Evolutionary conservation across 805 yeast genomes (phyloP), one percentile per base, ranked within the genome.

Genomic region (Myxozyma sirexii): DNA sequence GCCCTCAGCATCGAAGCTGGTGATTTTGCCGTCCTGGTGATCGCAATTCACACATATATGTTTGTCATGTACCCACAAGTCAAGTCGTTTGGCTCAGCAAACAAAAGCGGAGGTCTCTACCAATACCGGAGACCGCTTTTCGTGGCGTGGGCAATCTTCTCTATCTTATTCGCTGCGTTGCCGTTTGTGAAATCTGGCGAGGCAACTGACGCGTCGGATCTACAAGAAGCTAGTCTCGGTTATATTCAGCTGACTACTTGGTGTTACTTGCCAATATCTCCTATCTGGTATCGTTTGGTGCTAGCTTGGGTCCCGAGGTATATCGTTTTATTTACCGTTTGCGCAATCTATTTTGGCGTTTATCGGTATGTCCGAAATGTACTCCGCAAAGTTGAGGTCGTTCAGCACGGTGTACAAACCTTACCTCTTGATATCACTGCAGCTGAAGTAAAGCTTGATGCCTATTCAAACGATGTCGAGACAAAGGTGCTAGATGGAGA

Each of bases 291-390:
- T 70, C 77, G 90, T 58, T 70, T 87, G 41, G 90, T 78, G 1
- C 74, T 91, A 51, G 82, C 90, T 64, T 92, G 96, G 96, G 85
- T 84, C 1, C 91, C 96, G 12, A 78, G 97, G 51, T 90, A 84
- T 70, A 73, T 82, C 58, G 81, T 91, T 56, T 80, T 88, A 59
- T 70, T 87, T 8, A 69, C 80, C 26, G 88, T 92, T 64, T 68
- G 88, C 37, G 71, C 78, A 2, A 82, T 90, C 47, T 91, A 91
- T 72, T 75, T 82, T 51, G 77, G 86, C 39, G 85, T 91, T 53
- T 91, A 91, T 72, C 74, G 82, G 61, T 88, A 87, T 69, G 93
- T 91, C 24, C 78, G 83, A 59, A 75, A 77, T 38, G 88, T 89
- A 68, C 82, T 85, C 69, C 79, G 80, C 41, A 73, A 54, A 15